Evolutionary conservation across 1,139 yeast genomes (phyloP).

Genomic region (Suhomyces kunorum): DNA sequence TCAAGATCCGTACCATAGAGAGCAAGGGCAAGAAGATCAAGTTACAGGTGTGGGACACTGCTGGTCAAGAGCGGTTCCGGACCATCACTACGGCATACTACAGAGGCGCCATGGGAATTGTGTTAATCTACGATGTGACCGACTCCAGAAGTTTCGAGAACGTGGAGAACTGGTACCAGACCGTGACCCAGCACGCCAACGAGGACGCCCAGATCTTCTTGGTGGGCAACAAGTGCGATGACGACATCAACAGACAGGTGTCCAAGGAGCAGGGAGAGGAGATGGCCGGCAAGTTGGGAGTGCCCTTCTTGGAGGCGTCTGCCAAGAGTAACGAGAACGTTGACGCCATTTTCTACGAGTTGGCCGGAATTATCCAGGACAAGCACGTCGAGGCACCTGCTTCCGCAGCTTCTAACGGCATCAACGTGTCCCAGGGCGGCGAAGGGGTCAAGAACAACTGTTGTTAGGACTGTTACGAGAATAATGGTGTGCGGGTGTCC

Average conservation of each 20-base stretch:
- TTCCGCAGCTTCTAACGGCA: conserved; percentile 34
- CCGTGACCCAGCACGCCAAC: conserved; percentile 94
- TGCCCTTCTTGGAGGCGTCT: conserved; percentile 92
- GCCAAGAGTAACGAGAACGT: conserved; percentile 94
- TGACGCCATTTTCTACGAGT: conserved; percentile 84
- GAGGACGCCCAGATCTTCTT: conserved; percentile 92
- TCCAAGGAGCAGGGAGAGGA: conserved; percentile 86
- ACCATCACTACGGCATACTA: conserved; percentile 98
- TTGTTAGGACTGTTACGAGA: conserved; percentile 28
- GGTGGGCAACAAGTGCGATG: conserved; percentile 95
- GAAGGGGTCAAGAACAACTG: conserved; percentile 39
- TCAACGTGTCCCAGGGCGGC: conserved; percentile 46
- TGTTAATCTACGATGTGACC: conserved; percentile 92
- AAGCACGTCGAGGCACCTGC: conserved; percentile 53
- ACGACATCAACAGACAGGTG: conserved; percentile 73
- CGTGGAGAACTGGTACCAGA: conserved; percentile 87
- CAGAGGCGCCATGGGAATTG: conserved; percentile 98
- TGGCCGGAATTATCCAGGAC: conserved; percentile 86
- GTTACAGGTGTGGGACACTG: conserved; percentile 98
- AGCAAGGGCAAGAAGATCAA: conserved; percentile 90
- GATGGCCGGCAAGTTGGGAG: conserved; percentile 81
- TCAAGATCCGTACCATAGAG: conserved; percentile 95
- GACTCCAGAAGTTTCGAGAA: conserved; percentile 90
- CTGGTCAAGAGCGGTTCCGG: conserved; percentile 97
- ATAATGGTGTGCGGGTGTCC: conserved; percentile 2